phyloP scores from a whole-genome alignment of 2,329 filamentous ascomycete genomes.

The Blastomyces percursus region DNA sequence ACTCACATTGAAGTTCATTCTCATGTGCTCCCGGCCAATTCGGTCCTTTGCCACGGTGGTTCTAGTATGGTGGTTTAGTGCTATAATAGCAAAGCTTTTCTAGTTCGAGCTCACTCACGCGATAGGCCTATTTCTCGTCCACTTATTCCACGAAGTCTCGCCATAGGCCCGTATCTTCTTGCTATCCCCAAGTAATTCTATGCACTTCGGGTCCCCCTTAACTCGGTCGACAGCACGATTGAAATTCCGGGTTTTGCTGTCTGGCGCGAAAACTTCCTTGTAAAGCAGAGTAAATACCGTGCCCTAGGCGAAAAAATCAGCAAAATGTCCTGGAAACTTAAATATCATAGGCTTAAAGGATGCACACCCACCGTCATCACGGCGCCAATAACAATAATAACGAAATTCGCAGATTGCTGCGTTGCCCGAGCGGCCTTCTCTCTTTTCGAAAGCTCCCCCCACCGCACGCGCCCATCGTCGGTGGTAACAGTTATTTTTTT shows the following conservation, averaged over 20 bases:
- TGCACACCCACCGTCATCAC: slow-evolving; percentile 62
- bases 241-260: slow-evolving; percentile 79
- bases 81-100: neutral
- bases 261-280: slow-evolving; percentile 69
- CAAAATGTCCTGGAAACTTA: slow-evolving; percentile 8
- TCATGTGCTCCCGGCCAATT: slow-evolving; percentile 65
- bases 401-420: slow-evolving; percentile 83
- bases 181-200: slow-evolving; percentile 61
- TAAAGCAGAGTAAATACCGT: slow-evolving; percentile 71
- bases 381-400: slow-evolving; percentile 62
- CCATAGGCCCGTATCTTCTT: slow-evolving; percentile 72
- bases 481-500: slow-evolving; percentile 71
- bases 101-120: slow-evolving; percentile 29
- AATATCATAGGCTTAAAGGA: neutral
- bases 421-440: slow-evolving; percentile 80
- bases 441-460: slow-evolving; percentile 59
- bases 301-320: slow-evolving; percentile 43
- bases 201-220: slow-evolving; percentile 58
- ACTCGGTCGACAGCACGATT: slow-evolving; percentile 75
- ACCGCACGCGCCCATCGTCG: slow-evolving; percentile 72
- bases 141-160: slow-evolving; percentile 69
- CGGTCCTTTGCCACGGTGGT: slow-evolving; percentile 59
- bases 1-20: slow-evolving; percentile 73
- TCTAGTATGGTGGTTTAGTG: slow-evolving; percentile 36
- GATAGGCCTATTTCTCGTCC: slow-evolving; percentile 55